Evolutionary conservation across 192 early-diverging fungal species (phyloP), one percentile per base, ranked within the genome.

Genomic region (Entomortierella parvispora): DNA sequence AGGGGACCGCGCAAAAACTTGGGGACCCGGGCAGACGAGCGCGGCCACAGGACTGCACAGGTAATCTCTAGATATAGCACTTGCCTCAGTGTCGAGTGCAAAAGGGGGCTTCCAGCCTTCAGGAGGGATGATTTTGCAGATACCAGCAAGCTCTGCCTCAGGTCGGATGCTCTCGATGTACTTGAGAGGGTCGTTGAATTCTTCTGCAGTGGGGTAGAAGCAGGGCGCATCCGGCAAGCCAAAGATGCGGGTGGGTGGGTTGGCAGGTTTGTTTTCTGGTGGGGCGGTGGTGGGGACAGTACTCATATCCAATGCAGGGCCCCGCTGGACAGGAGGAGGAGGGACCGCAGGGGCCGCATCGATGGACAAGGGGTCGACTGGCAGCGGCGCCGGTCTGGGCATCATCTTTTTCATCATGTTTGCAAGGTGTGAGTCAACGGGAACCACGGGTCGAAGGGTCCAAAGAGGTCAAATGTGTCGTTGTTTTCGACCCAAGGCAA

Each of bases 81-180:
- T 71, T 64, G 89, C 92, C 84, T 90, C 77, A 50, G 93, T 91
- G 67, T 97, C 93, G 46, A 99, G 69, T n/a, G 91, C 81, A 84
- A 95, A 96, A 10, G 90, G 84, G 57, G 96, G 95, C 28, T 84
- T 88, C 92, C 95, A 99, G 8, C 86, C 87, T 37, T 69, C 75
- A 15, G 97, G 97, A 51, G 97, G 97, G 31, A 99, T 87, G 67
- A 99, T 93, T 78, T 99, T 99, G 80, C 92, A 89, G 52, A 97
- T 90, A 7, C 97, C 95, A n/a, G 88, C 86, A 62, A 81, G 58
- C 68, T 97, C 93, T 48, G 89, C 96, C 65, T 88, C 80, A 2
- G 83, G 68, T 14, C 91, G 84, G 70, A 97, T 97, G 55, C 77
- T 86, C 52, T 91, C 88, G 79, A 99, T 95, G 76, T 93, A 99